Evolutionary conservation across 2,329 filamentous ascomycete species (phyloP).

Genomic region (Sclerotinia minor): DNA sequence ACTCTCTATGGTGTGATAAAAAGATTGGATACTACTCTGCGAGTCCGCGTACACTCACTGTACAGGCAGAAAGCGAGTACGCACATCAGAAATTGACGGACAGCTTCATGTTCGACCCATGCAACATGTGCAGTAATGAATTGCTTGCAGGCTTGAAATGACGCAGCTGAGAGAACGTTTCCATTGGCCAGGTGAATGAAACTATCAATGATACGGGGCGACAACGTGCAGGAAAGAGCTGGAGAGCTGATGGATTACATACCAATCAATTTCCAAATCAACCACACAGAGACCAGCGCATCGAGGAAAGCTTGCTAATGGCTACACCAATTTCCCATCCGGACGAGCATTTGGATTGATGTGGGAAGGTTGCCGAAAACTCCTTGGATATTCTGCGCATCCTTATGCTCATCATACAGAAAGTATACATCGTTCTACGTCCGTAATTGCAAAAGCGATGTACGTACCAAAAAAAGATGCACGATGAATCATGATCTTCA

Average conservation of each 20-base stretch:
- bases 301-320: constrained; percentile 6
- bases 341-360: constrained; percentile 5
- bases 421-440: background rate
- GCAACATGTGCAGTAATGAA: constrained; percentile 19
- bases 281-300: constrained; percentile 24
- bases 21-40: background rate
- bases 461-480: background rate
- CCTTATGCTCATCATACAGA: constrained; percentile 15
- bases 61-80: constrained; percentile 3
- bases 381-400: background rate
- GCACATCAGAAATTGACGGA: background rate
- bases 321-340: background rate
- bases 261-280: constrained; percentile 22
- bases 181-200: constrained; percentile 18
- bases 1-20: constrained; percentile 22
- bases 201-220: constrained; percentile 25
- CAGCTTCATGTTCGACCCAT: constrained; percentile 16
- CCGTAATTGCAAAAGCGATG: constrained; percentile 5
- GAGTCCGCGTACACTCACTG: no score
- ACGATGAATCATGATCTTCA: constrained; percentile 14
- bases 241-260: constrained; percentile 15
- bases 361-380: background rate
- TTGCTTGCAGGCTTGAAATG: constrained; percentile 17
- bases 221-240: constrained; percentile 17
- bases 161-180: constrained; percentile 1